Evolutionary conservation across 1,284 basidiomycete genomes (phyloP).

Genomic region (Phlebopus sp.): DNA sequence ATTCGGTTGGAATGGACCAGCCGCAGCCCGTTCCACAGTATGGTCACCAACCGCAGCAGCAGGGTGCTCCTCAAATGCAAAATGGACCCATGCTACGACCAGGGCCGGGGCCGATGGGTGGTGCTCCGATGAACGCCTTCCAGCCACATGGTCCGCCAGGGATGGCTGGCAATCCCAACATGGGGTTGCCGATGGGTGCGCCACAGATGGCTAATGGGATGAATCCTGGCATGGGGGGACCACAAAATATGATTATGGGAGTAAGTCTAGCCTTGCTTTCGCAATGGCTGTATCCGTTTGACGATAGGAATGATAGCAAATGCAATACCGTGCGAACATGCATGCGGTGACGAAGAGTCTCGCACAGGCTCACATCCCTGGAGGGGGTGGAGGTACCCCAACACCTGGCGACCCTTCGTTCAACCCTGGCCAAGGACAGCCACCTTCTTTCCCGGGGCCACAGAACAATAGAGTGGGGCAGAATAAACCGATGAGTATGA

Average conservation of each 20-base stretch:
- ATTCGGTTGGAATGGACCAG: constrained; percentile 46
- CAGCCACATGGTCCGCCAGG: constrained; percentile 29
- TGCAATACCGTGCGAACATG: constrained; percentile 30
- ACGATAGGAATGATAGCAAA: constrained; percentile 11
- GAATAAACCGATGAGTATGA: constrained; percentile 42
- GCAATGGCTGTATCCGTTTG: background rate
- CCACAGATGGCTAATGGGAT: constrained; percentile 23
- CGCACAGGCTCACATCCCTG: constrained; percentile 21
- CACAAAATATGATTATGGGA: constrained; percentile 30
- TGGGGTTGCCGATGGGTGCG: constrained; percentile 32
- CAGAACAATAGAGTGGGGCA: constrained; percentile 34
- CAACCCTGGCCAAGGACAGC: constrained; percentile 30
- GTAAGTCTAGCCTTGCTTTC: constrained; percentile 29
- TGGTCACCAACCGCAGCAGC: constrained; percentile 32
- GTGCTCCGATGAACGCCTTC: constrained; percentile 35
- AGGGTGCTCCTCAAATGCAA: constrained; percentile 25
- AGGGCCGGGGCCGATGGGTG: constrained; percentile 31
- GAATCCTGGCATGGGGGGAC: constrained; percentile 29
- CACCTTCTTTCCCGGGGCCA: constrained; percentile 28
- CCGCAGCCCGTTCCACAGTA: constrained; percentile 28
- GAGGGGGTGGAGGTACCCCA: constrained; percentile 34
- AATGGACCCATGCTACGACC: constrained; percentile 34
- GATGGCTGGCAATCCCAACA: constrained; percentile 30
- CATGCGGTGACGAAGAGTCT: constrained; percentile 22
- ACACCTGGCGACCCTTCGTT: constrained; percentile 37